These are phyloP conservation scores for Datisca glomerata DNA, from an alignment of 306 rosid species.

Conservation along the genomic window DNA sequence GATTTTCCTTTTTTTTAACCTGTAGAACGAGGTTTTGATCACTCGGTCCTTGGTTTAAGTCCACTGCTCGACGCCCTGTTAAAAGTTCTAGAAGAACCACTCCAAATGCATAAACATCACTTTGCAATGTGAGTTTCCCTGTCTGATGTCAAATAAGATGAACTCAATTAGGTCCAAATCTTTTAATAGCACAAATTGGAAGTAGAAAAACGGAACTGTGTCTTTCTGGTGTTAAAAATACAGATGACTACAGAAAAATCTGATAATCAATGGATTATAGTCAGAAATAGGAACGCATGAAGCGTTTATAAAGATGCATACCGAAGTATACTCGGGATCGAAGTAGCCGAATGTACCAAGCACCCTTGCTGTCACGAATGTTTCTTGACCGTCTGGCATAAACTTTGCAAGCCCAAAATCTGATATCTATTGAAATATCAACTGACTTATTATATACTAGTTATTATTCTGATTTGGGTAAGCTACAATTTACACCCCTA, in stretches of 20 bases:
- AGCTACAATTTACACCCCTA: too few relatives aligned
- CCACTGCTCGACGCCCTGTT: conserved; percentile 92
- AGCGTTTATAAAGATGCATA: conserved; percentile 17
- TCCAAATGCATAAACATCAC: conserved; percentile 95
- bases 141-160: too few relatives aligned
- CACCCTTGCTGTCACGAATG: conserved; percentile 66
- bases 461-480: too few relatives aligned
- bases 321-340: conserved; percentile 94
- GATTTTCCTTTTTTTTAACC: conserved; percentile 23
- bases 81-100: conserved; percentile 96
- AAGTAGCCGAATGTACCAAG: conserved; percentile 95
- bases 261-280: too few relatives aligned
- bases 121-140: conserved; percentile 88
- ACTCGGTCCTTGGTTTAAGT: conserved; percentile 73
- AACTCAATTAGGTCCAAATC: too few relatives aligned
- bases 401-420: conserved; percentile 95
- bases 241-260: too few relatives aligned
- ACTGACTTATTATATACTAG: too few relatives aligned
- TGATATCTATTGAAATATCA: too few relatives aligned
- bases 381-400: conserved; percentile 91
- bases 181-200: too few relatives aligned
- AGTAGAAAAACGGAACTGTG: too few relatives aligned
- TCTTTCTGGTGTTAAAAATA: too few relatives aligned
- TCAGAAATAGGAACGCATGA: too few relatives aligned
- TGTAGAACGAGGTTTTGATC: conserved; percentile 91